These are phyloP conservation scores for Saccharomycopsis guyanensis DNA, from an alignment of 805 yeast genomes.

Conservation along the genomic window DNA sequence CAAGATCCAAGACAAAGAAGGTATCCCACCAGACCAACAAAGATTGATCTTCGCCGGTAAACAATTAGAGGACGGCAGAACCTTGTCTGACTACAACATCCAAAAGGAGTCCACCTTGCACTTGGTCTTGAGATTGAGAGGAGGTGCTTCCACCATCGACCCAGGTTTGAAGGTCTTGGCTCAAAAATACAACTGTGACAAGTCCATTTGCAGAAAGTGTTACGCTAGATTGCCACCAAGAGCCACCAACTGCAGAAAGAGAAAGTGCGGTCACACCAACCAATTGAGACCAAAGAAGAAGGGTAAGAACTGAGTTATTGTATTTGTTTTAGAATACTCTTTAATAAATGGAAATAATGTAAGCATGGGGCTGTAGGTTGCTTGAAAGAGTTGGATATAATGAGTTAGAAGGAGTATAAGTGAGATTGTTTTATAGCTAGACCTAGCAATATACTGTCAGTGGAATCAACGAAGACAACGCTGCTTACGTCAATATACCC, in stretches of 20 bases:
- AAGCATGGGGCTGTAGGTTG: no score
- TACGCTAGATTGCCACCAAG: conserved; percentile 99
- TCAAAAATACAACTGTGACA: conserved; percentile 99
- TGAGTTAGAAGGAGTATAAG: no score
- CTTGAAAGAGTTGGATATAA: no score
- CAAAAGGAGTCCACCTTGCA: conserved; percentile 98
- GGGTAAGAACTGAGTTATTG: conserved; percentile 27
- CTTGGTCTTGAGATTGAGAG: conserved; percentile 94
- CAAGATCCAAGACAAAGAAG: conserved; percentile 98
- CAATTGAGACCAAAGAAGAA: conserved; percentile 99
- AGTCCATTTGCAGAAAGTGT: conserved; percentile 98
- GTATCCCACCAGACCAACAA: conserved; percentile 99
- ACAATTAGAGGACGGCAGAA: conserved; percentile 99
- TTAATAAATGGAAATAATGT: background rate
- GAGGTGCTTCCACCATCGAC: conserved; percentile 85
- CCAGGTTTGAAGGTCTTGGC: conserved; percentile 99
- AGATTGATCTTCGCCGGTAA: conserved; percentile 99
- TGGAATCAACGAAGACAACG: no score
- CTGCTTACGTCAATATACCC: no score
- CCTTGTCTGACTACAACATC: conserved; percentile 98
- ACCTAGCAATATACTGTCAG: no score
- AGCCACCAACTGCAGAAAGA: conserved; percentile 99
- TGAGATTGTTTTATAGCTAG: no score
- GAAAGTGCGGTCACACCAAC: conserved; percentile 99
- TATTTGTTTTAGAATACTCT: background rate